Evolutionary conservation across 1,139 yeast genomes (phyloP), one percentile per base, ranked within the genome.

Genomic region (Saccharomyces hybrid): DNA sequence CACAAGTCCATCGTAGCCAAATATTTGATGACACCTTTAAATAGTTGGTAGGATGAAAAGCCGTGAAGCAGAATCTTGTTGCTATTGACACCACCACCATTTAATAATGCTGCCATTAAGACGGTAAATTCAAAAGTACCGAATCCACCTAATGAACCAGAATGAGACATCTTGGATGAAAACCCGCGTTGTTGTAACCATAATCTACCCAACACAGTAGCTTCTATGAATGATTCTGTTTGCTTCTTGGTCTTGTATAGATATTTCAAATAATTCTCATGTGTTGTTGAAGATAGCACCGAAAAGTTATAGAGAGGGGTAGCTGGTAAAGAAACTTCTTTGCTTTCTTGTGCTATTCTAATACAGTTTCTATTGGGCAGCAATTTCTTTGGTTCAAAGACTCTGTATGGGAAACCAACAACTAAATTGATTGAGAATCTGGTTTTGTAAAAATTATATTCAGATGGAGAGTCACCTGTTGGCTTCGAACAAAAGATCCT

Each of bases 161-260:
- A 78, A 51, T 78, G 75, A 44, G 79, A 75, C 41, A 82, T 63
- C 25, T 79, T 73, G 0, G 96, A 83, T 5, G 81, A 78, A 57
- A 89, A 81, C 0, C 96, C 96, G 59, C 96, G 78, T 72, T 93
- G 98, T 53, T 81, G 79, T 48, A 93, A 77, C 99, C 99, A 93
- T 57, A 93, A 75, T 61, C 91, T 79, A 2, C 97, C 97, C 52
- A 93, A 76, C 14, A 85, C 80, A 61, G 93, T 84, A 1, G 99
- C 98, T 64, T 91, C 96, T 61, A 81, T 82, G 70, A 89, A 93
- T 14, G 89, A 82, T 57, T 86, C 91, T 2, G 96, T 81, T 7
- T 85, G 75, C 65, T 86, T 86, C 62, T 86, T 84, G 34, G 87
- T 79, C 38, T 88, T 82, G 70, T 89, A 88, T 50, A 91, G 73